Percentiles rank a stretch among this genome's conserved stretches.
phyloP scores from a whole-genome alignment of 805 yeast genomes.

The Candida sithepensis region DNA sequence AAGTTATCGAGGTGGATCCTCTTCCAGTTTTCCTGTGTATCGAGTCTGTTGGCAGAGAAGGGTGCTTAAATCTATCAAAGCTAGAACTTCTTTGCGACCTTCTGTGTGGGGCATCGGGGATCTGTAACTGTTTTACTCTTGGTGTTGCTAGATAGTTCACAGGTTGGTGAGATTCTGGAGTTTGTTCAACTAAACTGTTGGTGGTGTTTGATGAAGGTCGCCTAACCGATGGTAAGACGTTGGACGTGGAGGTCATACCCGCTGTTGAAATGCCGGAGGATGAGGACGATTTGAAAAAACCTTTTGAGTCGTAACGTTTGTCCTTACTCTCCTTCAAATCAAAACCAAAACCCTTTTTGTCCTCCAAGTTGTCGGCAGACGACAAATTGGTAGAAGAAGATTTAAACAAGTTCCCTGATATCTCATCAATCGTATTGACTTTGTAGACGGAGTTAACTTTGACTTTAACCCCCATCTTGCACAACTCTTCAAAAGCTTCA shows the following conservation, averaged over 20 bases:
- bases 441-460: slow-evolving; percentile 55
- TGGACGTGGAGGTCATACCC: not conserved
- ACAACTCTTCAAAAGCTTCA: slow-evolving; percentile 79
- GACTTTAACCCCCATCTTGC: slow-evolving; percentile 67
- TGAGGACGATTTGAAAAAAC: slow-evolving; percentile 6
- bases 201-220: not conserved
- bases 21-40: slow-evolving; percentile 24
- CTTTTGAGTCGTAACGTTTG: slow-evolving; percentile 2
- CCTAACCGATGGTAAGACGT: not conserved
- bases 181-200: slow-evolving; percentile 14
- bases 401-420: slow-evolving; percentile 18
- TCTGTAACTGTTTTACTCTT: slow-evolving; percentile 31
- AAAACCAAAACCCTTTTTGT: slow-evolving; percentile 16
- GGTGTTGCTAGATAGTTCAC: slow-evolving; percentile 36
- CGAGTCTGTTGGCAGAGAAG: slow-evolving; percentile 22
- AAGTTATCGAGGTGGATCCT: slow-evolving; percentile 27
- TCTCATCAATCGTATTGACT: slow-evolving; percentile 17
- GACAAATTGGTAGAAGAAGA: slow-evolving; percentile 2
- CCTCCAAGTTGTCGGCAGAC: slow-evolving; percentile 4
- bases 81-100: slow-evolving; percentile 27
- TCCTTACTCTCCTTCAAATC: slow-evolving; percentile 5
- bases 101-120: slow-evolving; percentile 40
- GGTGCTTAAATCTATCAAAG: slow-evolving; percentile 23
- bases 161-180: slow-evolving; percentile 23
- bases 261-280: slow-evolving; percentile 5